A percentile compares a stretch with the other conserved stretches of the same genome.
These are phyloP conservation scores for Gastrolobium bilobum DNA, from an alignment of 306 rosid species.

Conservation along the genomic window DNA sequence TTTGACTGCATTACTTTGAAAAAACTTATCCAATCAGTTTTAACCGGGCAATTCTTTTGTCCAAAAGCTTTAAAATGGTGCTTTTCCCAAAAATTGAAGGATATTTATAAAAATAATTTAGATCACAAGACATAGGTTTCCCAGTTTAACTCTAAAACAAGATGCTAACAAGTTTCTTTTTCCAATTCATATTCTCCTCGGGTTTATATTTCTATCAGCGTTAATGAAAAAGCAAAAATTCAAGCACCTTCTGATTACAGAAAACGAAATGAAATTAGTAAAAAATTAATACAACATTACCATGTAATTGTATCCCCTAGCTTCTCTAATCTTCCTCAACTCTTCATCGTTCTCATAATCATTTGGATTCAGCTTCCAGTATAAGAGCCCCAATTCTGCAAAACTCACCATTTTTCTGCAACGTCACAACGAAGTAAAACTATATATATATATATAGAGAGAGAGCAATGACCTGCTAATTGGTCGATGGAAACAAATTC, in stretches of 20 bases:
- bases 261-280: not conserved
- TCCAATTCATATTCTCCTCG: no score
- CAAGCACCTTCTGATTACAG: not conserved
- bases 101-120: not conserved
- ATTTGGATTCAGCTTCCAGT: conserved; percentile 57
- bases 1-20: no score
- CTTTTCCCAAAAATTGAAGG: not conserved
- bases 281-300: conserved; percentile 45
- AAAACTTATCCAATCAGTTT: no score
- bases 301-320: conserved; percentile 86
- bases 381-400: conserved; percentile 54
- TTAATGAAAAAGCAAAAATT: not conserved
- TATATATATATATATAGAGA: not conserved
- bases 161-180: no score
- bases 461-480: conserved; percentile 64
- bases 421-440: conserved; percentile 1
- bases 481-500: conserved; percentile 63
- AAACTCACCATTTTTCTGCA: conserved; percentile 10
- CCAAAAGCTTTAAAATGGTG: no score
- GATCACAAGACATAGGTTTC: not conserved
- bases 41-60: no score
- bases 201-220: not conserved
- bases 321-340: conserved; percentile 72
- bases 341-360: conserved; percentile 72
- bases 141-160: not conserved